phyloP scores from a whole-genome alignment of 2,329 filamentous ascomycete species.

The Nannizzia gypsea region DNA sequence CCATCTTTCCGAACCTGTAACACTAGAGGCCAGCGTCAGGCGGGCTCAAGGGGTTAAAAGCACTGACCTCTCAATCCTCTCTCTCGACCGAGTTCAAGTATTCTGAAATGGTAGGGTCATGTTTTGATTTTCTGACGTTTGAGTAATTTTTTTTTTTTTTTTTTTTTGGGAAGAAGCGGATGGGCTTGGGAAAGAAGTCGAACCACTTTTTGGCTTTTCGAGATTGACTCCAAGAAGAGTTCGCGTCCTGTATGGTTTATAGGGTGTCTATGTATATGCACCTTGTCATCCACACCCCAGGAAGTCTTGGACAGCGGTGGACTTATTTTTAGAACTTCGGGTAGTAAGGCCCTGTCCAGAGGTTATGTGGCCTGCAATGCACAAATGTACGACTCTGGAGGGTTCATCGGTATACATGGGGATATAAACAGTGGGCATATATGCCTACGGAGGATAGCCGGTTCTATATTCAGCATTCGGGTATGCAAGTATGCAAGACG shows the following conservation, averaged over 20 bases:
- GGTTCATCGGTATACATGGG: neutral
- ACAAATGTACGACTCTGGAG: neutral
- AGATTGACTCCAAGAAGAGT: neutral
- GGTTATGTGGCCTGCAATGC: neutral
- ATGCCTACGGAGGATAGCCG: neutral
- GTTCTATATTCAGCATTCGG: neutral
- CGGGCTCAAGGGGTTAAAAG: neutral
- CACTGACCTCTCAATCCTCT: neutral
- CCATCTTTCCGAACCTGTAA: neutral
- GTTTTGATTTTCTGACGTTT: constrained; percentile 1
- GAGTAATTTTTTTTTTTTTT: no score
- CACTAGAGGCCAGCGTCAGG: neutral
- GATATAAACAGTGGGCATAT: neutral
- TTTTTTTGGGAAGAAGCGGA: neutral
- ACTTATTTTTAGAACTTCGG: neutral
- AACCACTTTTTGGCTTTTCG: neutral
- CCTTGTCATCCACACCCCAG: neutral
- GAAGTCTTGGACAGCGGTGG: neutral
- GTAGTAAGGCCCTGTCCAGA: neutral
- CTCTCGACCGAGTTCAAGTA: constrained; percentile 4
- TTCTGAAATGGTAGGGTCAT: neutral
- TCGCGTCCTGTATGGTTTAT: neutral
- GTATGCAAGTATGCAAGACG: neutral
- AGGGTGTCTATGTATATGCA: neutral
- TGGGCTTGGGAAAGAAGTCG: neutral